Conservation (phyloP, 192 early-diverging fungal genomes). For the Bifiguratus adelaidae region DNA sequence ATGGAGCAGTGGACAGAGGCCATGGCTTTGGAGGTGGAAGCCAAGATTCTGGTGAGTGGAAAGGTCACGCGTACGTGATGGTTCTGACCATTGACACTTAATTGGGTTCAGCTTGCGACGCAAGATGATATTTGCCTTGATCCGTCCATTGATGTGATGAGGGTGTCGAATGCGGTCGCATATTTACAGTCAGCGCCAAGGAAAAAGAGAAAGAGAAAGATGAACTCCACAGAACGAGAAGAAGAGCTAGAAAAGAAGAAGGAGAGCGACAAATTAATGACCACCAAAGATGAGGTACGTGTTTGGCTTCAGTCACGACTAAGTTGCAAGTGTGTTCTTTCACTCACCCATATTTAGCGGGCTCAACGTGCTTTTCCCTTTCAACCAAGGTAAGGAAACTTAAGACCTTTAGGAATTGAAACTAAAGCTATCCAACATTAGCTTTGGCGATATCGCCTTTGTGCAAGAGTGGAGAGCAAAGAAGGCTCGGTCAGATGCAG, state of each 20-base stretch:
- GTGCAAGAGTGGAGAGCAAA: constrained; percentile 61
- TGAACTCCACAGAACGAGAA: constrained; percentile 60
- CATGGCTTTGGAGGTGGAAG: constrained; percentile 50
- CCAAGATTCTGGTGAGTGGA: constrained; percentile 40
- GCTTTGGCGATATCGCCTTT: constrained; percentile 57
- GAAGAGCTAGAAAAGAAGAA: constrained; percentile 54
- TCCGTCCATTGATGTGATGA: constrained; percentile 55
- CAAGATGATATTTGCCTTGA: constrained; percentile 59
- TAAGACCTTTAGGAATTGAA: background rate
- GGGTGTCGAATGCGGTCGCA: constrained; percentile 55
- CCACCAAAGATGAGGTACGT: constrained; percentile 55
- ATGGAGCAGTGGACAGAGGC: constrained; percentile 32
- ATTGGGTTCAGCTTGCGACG: constrained; percentile 45
- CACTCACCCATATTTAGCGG: background rate
- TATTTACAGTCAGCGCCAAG: constrained; percentile 39
- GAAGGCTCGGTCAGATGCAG: constrained; percentile 37
- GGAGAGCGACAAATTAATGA: constrained; percentile 58
- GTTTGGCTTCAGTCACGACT: background rate
- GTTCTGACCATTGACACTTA: background rate
- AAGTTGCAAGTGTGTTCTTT: background rate
- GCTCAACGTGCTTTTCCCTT: constrained; percentile 39
- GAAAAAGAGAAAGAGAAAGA: constrained; percentile 49
- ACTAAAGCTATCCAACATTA: constrained; percentile 9
- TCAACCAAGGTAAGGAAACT: constrained; percentile 26
- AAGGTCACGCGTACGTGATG: background rate